Evolutionary conservation across 768 basidiomycete species (phyloP), one percentile per base, ranked within the genome.

Genomic region (Lactarius akahatsu): DNA sequence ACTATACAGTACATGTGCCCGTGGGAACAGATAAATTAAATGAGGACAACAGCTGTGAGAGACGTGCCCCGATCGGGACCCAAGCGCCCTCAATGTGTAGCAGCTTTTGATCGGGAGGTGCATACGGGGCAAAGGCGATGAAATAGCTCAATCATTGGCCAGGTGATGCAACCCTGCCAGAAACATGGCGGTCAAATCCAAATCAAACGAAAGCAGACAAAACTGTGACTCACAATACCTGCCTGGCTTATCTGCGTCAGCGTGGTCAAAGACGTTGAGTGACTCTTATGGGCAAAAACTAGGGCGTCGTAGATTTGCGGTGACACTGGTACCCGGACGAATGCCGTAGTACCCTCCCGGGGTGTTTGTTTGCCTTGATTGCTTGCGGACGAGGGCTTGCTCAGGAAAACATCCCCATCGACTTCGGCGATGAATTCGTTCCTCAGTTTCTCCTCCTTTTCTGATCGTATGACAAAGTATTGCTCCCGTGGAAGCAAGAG

Each of bases 121-220:
- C 82, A 83, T 26, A 80, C 65, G 0, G 88, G 88, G 70, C 88
- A 90, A 50, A 88, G 75, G 38, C 81, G 82, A 47, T 81, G 78
- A 74, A 89, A 90, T 43, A 85, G 81, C 73, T 90, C 88, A 6
- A 84, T 81, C 86, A 90, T 90, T 4, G 88, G 86, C 87, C 87
- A 90, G 9, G 88, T 89, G 62, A 90, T 82, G 28, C 79, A 79
- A 32, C 86, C 82, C 88, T 90, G 55, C n/a, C 47, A 59, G 65
- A 26, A 66, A 57, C 32, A 57, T 45, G 41, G 47, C 59, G n/a
- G 40, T 61, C 59, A 58, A 28, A 16, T 6, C 10, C 15, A 26
- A 28, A 30, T 43, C 54, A 58, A 13, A 6, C 59, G 1, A 52
- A 67, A 11, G 20, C 40, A 52, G 52, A 36, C 8, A 11, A 32